Base-by-base conservation (phyloP, 2,329 filamentous ascomycete species). In the Botryotinia convoluta region DNA sequence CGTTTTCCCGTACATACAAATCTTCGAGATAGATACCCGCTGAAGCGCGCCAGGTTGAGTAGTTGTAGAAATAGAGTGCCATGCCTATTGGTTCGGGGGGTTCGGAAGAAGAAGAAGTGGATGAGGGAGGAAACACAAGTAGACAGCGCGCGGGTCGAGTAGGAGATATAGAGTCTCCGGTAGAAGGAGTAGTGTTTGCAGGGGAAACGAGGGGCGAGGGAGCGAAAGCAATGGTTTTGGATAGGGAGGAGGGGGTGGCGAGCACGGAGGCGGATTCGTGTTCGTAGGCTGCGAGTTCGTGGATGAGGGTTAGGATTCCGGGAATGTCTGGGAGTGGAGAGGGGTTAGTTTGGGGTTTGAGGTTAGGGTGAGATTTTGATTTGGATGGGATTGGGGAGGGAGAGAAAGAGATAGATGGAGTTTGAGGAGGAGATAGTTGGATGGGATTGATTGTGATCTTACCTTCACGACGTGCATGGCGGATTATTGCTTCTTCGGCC, bases 61-160 rank as follows among this genome's bases (percentile, higher is more conserved):
- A 98, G 84, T 95, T 98, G 86, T 95, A 94, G 82, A 97, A 98
- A 84, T 94, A 98, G 59, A 98, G 84, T 1, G 94, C 94, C 88
- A 98, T 93, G 65, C 92, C 94, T 0, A 89, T 92, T 0, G 82
- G 82, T 57, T 83, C 80, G 10, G 51, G 44, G 5, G 51, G 7
- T 32, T 26, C 14, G 6, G 84, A 82, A 9, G 84, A 82, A 42
- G 85, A 84, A 1, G 82, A 29, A 3, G 51, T 4, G 81, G 77
- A 86, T 86, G 72, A 95, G 83, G 51, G 51, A 18, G 51, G 51
- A 18, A 57, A 57, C 0, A 57, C 6, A 29, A 97, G 83, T 48
- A 97, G 86, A 68, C 93, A 95, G 75, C 93, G 92, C 29, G 94
- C 92, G 44, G 91, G 93, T n/a, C 84, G 85, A 7, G 82, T 78